A percentile compares a stretch with the other conserved stretches of the same genome.
These are phyloP conservation scores for Syzygium jambos DNA, from an alignment of 345 rosid species.

Conservation along the genomic window DNA sequence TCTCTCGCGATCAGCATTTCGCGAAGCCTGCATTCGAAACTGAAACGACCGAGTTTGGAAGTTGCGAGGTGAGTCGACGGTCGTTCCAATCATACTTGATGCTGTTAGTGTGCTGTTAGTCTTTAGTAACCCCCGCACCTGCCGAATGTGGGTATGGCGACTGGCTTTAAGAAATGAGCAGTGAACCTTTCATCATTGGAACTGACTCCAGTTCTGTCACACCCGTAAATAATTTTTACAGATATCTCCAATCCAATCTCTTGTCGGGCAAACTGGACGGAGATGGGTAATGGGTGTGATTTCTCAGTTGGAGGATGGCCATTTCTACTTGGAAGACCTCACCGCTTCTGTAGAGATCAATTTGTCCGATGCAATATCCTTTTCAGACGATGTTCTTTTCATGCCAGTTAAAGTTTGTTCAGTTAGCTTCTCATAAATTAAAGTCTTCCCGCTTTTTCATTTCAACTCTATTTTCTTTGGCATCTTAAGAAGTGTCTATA, in stretches of 20 bases:
- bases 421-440: neutral
- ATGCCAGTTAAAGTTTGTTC: neutral
- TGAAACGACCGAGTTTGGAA: constrained; percentile 46
- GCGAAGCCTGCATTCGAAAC: constrained; percentile 66
- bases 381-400: constrained; percentile 4
- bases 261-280: constrained; percentile 61
- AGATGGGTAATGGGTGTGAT: constrained; percentile 96
- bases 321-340: constrained; percentile 87
- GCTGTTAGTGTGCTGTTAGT: neutral
- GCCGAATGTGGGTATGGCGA: neutral
- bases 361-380: constrained; percentile 96
- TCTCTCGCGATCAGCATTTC: constrained; percentile 73
- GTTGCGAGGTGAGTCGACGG: constrained; percentile 46
- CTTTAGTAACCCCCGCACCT: neutral
- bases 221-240: constrained; percentile 4
- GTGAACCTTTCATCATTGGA: neutral
- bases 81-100: neutral
- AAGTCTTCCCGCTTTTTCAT: neutral
- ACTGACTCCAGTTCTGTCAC: neutral
- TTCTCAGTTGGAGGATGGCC: constrained; percentile 96
- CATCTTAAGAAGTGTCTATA: neutral
- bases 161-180: neutral
- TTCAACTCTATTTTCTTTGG: neutral
- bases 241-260: constrained; percentile 83
- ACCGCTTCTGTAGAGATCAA: constrained; percentile 87